phyloP scores from a whole-genome alignment of 1,139 yeast species.

The Geotrichum reessii region DNA sequence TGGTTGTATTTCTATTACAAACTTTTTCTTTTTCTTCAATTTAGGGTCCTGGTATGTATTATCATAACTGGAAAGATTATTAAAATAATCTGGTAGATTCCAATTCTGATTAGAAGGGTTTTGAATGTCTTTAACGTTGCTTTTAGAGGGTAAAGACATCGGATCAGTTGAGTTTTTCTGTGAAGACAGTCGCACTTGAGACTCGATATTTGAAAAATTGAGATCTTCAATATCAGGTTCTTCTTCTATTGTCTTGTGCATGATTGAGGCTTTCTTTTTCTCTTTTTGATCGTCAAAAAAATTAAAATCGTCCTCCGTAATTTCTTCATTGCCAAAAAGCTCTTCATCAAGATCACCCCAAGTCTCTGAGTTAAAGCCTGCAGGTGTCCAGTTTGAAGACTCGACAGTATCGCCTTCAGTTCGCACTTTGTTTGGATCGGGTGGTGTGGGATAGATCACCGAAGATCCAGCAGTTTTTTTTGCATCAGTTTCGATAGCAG shows the following conservation, averaged over 20 bases:
- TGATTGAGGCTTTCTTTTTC: not conserved
- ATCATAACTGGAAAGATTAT: not conserved
- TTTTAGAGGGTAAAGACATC: not conserved
- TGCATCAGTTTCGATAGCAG: not conserved
- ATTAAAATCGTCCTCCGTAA: slow-evolving; percentile 41
- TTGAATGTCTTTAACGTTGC: not conserved
- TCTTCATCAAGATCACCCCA: slow-evolving; percentile 43
- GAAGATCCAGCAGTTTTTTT: slow-evolving; percentile 9
- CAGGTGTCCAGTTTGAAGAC: slow-evolving; percentile 27
- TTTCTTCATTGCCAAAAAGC: slow-evolving; percentile 40
- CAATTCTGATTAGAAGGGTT: not conserved
- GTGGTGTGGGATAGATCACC: slow-evolving; percentile 36
- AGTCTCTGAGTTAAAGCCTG: slow-evolving; percentile 25
- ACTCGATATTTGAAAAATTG: not conserved
- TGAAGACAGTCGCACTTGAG: not conserved
- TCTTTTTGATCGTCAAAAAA: slow-evolving; percentile 38
- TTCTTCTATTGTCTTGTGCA: not conserved
- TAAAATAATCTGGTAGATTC: not conserved
- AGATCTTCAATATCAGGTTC: not conserved
- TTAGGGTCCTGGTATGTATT: not conserved
- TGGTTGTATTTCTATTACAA: not conserved
- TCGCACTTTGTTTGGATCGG: slow-evolving; percentile 31
- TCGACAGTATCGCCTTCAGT: slow-evolving; percentile 19
- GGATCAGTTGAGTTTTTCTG: not conserved
- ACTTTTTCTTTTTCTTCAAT: not conserved